A percentile compares a stretch with the other conserved stretches of the same genome.
These are phyloP conservation scores for Beta vulgaris DNA, from an alignment of 148 eudicot genomes.

Conservation along the genomic window DNA sequence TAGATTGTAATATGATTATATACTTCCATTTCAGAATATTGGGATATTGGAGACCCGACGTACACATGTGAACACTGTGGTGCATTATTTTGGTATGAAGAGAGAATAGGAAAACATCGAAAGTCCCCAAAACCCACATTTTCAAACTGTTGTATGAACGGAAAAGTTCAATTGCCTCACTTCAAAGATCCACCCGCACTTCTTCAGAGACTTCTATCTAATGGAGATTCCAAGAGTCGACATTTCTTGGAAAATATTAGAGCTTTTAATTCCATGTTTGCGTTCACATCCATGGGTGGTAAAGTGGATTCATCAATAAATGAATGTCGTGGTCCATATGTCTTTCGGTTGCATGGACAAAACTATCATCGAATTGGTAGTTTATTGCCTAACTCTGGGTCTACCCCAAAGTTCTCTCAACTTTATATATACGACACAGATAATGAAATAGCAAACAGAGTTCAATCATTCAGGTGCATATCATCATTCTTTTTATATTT, in stretches of 20 bases:
- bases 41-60: not conserved
- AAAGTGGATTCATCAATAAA: not conserved
- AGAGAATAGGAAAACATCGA: not conserved
- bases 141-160: not conserved
- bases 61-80: not conserved
- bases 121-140: not conserved
- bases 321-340: not conserved
- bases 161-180: not conserved
- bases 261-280: not conserved
- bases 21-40: too few relatives aligned
- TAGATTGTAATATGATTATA: too few relatives aligned
- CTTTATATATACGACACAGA: conserved; percentile 17
- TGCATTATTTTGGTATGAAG: conserved; percentile 11
- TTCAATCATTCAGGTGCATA: too few relatives aligned
- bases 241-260: conserved; percentile 11
- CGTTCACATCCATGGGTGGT: conserved; percentile 13
- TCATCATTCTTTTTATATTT: too few relatives aligned
- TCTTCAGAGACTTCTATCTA: not conserved
- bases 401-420: not conserved
- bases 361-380: not conserved
- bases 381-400: not conserved
- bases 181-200: not conserved
- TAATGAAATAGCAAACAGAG: not conserved
- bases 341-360: conserved; percentile 1
- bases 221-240: not conserved